Conservation (phyloP, 2,329 filamentous ascomycete species). For the Exophiala phaeomuriformis region DNA sequence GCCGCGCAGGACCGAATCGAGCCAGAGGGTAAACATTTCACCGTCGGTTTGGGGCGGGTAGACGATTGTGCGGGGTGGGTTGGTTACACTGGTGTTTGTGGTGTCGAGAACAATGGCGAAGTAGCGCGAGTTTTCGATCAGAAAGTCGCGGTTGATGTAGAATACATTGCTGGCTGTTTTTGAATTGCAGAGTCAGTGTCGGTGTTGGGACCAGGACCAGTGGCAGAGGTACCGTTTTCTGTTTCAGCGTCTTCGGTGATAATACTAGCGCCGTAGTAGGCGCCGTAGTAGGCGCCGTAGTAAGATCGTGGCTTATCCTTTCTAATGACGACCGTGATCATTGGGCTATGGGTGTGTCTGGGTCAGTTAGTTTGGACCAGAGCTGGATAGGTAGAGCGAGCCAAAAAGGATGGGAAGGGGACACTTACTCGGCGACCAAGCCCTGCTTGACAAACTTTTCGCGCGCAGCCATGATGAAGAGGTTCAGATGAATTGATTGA, state of each 20-base stretch:
- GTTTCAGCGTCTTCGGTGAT: neutral
- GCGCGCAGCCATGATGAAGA: too few species aligned
- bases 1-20: constrained; percentile 4
- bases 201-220: neutral
- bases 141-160: constrained; percentile 10
- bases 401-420: neutral
- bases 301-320: neutral
- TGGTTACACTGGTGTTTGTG: neutral
- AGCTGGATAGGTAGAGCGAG: neutral
- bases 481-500: too few species aligned
- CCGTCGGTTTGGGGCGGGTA: neutral
- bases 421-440: neutral
- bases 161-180: constrained; percentile 9
- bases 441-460: too few species aligned
- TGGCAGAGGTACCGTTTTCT: neutral
- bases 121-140: constrained; percentile 8
- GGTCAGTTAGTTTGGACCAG: neutral
- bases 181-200: neutral
- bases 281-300: neutral
- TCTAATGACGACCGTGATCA: constrained; percentile 10
- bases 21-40: constrained; percentile 8
- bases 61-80: neutral
- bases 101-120: constrained; percentile 11
- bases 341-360: constrained; percentile 10
- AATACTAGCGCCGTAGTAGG: neutral